A percentile compares a stretch with the other conserved stretches of the same genome.
These are phyloP conservation scores for Yarrowia porcina DNA, from an alignment of 805 yeast genomes.

Conservation along the genomic window DNA sequence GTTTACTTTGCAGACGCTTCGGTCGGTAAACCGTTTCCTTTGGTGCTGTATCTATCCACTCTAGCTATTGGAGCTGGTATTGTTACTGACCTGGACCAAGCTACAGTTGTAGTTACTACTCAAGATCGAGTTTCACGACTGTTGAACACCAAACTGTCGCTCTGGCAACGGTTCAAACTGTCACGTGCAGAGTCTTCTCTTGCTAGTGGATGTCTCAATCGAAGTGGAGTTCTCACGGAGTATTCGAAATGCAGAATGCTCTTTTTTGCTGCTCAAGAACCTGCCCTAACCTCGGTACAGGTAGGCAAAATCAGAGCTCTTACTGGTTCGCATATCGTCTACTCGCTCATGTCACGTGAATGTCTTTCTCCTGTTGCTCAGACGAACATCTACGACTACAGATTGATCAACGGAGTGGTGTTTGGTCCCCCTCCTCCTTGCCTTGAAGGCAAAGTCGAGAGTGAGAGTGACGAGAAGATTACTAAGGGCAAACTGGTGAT, in stretches of 20 bases:
- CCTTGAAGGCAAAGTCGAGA: constrained; percentile 32
- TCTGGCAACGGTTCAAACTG: neutral
- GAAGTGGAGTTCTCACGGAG: constrained; percentile 28
- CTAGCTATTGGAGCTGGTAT: constrained; percentile 33
- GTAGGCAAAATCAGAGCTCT: constrained; percentile 36
- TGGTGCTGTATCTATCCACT: constrained; percentile 37
- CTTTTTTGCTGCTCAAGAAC: constrained; percentile 27
- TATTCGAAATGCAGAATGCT: constrained; percentile 22
- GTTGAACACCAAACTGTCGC: constrained; percentile 32
- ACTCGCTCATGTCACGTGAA: constrained; percentile 35
- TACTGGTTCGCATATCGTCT: constrained; percentile 39
- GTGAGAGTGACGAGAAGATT: constrained; percentile 30
- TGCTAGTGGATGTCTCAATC: neutral
- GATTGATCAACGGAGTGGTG: constrained; percentile 27
- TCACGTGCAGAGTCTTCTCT: constrained; percentile 7
- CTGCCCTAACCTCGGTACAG: constrained; percentile 32
- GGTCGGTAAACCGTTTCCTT: constrained; percentile 32
- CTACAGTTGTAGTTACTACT: constrained; percentile 37
- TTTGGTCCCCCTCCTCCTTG: constrained; percentile 37
- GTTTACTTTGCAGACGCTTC: constrained; percentile 36
- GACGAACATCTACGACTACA: constrained; percentile 34
- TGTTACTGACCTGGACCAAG: constrained; percentile 30
- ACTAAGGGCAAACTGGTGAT: constrained; percentile 33
- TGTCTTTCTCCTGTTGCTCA: constrained; percentile 39
- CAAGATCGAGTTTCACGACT: constrained; percentile 33